Conservation (phyloP, 179 eudicot genomes). For the Spinacia oleracea region DNA sequence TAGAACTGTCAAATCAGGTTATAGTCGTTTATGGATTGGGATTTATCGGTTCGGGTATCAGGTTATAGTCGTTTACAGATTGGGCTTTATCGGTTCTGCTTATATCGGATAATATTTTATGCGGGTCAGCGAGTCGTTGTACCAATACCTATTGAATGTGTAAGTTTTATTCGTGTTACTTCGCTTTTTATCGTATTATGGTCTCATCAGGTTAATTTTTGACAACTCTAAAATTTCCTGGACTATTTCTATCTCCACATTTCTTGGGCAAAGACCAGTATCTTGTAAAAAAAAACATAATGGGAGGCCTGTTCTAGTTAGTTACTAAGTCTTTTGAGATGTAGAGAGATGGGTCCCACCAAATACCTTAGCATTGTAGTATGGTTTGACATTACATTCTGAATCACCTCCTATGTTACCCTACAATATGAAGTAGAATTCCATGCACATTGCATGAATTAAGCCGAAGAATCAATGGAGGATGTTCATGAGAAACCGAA, state of each 20-base stretch:
- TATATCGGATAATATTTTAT: no score
- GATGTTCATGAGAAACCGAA: neutral
- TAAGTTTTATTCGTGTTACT: no score
- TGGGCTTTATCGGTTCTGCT: no score
- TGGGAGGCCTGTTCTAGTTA: conserved; percentile 29
- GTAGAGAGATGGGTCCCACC: neutral
- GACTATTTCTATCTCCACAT: conserved; percentile 18
- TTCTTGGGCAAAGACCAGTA: conserved; percentile 7
- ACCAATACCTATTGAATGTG: no score
- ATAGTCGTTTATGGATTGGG: no score
- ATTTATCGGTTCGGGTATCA: no score
- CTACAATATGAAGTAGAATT: neutral
- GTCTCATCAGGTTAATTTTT: no score
- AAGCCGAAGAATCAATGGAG: neutral
- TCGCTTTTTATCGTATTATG: no score
- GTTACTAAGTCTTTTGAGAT: conserved; percentile 3
- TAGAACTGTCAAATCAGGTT: no score
- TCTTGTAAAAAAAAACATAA: neutral
- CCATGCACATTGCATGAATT: neutral
- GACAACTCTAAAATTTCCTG: no score
- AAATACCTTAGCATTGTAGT: neutral
- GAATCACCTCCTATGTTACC: neutral
- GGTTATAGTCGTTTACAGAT: no score
- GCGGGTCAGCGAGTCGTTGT: no score
- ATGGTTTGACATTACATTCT: conserved; percentile 8